Evolutionary conservation across 805 yeast species (phyloP).

Genomic region (Metschnikowia anglica): DNA sequence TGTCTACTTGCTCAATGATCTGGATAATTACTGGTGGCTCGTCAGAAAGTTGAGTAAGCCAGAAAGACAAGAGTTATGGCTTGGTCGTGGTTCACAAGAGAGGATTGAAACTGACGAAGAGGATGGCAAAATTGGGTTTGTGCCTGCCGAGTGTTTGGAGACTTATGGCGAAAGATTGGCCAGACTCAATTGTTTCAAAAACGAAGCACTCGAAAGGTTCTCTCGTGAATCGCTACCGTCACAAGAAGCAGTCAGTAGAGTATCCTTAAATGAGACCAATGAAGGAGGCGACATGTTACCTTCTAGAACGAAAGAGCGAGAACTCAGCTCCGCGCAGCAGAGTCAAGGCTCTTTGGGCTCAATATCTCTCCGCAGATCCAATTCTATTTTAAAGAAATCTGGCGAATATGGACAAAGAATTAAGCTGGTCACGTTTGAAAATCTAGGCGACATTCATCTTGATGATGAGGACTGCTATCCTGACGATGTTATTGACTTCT

Average conservation of each 20-base stretch:
- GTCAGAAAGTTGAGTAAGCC: conserved; percentile 48
- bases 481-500: conserved; percentile 14
- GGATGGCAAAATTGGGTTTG: conserved; percentile 83
- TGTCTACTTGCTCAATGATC: conserved; percentile 78
- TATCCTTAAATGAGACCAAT: neutral
- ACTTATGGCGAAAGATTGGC: conserved; percentile 91
- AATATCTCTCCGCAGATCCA: conserved; percentile 10
- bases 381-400: conserved; percentile 18
- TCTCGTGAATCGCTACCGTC: conserved; percentile 8
- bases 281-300: no score
- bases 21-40: conserved; percentile 97
- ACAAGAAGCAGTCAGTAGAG: neutral
- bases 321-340: neutral
- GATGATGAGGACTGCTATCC: conserved; percentile 13
- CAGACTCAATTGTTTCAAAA: conserved; percentile 85
- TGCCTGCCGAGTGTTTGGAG: conserved; percentile 94
- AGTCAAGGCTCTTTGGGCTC: conserved; percentile 1
- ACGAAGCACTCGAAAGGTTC: conserved; percentile 60
- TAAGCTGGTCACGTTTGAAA: conserved; percentile 43
- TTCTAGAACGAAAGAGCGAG: neutral
- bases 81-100: conserved; percentile 16
- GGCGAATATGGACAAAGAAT: conserved; percentile 15
- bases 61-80: conserved; percentile 25
- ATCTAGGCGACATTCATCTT: conserved; percentile 29
- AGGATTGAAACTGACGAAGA: conserved; percentile 28